Percentiles rank a stretch among this genome's conserved stretches.
phyloP scores from a whole-genome alignment of 345 rosid species.

The Passiflora organensis region DNA sequence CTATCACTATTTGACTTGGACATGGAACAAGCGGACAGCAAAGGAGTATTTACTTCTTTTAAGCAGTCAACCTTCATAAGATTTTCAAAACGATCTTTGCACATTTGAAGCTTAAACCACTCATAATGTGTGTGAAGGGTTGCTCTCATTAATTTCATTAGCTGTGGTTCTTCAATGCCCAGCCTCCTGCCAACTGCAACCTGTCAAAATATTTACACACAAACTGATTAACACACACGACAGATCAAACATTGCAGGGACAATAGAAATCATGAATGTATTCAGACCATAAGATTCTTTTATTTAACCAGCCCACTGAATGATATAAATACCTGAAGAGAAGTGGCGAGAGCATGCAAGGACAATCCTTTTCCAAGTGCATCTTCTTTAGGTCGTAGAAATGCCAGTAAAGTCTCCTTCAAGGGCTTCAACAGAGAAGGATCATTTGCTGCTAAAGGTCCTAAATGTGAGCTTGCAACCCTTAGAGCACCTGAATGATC shows the following conservation, averaged over 20 bases:
- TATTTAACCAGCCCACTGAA: background rate
- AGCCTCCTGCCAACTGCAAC: constrained; percentile 73
- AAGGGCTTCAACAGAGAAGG: constrained; percentile 60
- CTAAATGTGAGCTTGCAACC: constrained; percentile 82
- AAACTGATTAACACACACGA: no score
- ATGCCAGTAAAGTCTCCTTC: constrained; percentile 75
- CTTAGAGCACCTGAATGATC: constrained; percentile 73
- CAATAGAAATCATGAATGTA: background rate
- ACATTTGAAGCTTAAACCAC: constrained; percentile 98
- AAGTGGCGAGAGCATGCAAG: constrained; percentile 65
- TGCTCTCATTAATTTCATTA: constrained; percentile 85
- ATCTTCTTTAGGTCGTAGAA: constrained; percentile 64
- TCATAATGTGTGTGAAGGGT: constrained; percentile 74
- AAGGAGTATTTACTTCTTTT: constrained; percentile 49
- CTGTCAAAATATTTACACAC: constrained; percentile 25
- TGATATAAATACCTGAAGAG: constrained; percentile 63
- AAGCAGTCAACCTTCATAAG: constrained; percentile 59
- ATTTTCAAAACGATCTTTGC: constrained; percentile 34
- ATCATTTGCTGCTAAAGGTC: constrained; percentile 79
- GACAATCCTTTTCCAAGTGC: constrained; percentile 56
- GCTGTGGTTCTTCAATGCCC: constrained; percentile 83
- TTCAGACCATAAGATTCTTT: background rate
- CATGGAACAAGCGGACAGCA: constrained; percentile 41
- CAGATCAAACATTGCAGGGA: background rate
- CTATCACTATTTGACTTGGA: constrained; percentile 62